phyloP scores from a whole-genome alignment of 805 yeast genomes.

The Isabelozyma pseudorhagii region DNA sequence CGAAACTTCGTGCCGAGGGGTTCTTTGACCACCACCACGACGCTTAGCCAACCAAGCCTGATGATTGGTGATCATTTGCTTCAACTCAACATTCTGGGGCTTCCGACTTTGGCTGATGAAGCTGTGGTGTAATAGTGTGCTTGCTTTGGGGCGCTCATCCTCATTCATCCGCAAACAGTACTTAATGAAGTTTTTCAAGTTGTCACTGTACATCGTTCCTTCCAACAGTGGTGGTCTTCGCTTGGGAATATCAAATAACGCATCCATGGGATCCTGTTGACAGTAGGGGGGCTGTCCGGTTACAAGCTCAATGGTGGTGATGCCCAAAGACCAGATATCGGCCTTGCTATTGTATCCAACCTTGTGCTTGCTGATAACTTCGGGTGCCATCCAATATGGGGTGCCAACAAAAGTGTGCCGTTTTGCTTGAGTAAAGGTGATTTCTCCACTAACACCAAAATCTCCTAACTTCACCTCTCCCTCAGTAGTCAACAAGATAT shows the following conservation, averaged over 20 bases:
- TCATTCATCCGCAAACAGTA: slow-evolving; percentile 71
- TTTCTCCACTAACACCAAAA: slow-evolving; percentile 89
- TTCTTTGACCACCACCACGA: neutral
- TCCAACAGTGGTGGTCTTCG: slow-evolving; percentile 57
- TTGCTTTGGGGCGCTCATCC: slow-evolving; percentile 57
- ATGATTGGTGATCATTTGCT: neutral
- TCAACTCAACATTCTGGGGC: neutral
- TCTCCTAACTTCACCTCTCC: slow-evolving; percentile 85
- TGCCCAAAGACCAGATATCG: slow-evolving; percentile 96
- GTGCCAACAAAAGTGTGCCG: slow-evolving; percentile 89
- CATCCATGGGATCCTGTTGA: slow-evolving; percentile 72
- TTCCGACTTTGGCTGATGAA: slow-evolving; percentile 23
- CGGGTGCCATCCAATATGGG: slow-evolving; percentile 99
- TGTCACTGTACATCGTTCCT: slow-evolving; percentile 41
- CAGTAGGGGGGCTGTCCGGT: slow-evolving; percentile 81
- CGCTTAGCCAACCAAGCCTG: neutral
- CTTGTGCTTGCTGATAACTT: slow-evolving; percentile 57
- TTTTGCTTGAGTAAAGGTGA: slow-evolving; percentile 49
- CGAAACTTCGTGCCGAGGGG: neutral
- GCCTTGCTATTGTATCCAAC: slow-evolving; percentile 80
- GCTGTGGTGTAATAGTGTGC: slow-evolving; percentile 48
- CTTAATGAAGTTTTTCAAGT: slow-evolving; percentile 64
- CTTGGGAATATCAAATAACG: slow-evolving; percentile 66
- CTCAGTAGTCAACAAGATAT: slow-evolving; percentile 64
- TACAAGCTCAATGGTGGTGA: slow-evolving; percentile 81